Evolutionary conservation across 2,329 filamentous ascomycete species (phyloP), one percentile per base, ranked within the genome.

Genomic region (Endothia cerciana): DNA sequence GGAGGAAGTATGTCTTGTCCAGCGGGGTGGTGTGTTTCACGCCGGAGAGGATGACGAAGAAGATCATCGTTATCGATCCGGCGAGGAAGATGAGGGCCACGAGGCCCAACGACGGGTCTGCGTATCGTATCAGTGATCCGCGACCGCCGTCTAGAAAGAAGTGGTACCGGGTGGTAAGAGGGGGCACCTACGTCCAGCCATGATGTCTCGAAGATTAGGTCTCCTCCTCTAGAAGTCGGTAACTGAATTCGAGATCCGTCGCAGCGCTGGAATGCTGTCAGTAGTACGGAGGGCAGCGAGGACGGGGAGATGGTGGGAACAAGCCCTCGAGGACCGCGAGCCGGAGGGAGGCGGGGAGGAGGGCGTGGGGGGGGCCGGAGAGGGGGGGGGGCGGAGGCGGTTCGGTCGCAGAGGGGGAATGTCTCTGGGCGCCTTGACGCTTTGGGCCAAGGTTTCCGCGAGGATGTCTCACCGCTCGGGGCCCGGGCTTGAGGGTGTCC

Each of bases 1-100:
- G 84, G 40, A 98, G 87, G 82, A 97, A 97, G 79, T 93, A 97
- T 70, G 93, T 93, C 66, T 88, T 81, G 77, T 91, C 87, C 64
- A 96, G 81, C 1, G 86, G 86, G 7, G 80, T 74, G n/a, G 76
- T 75, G 68, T 76, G 69, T n/a, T 79, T 78, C 57, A 87, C 76
- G 66, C 81, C 87, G 22, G 83, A 79, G 47, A 90, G 82, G 72
- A 89, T 83, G 70, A 87, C 77, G 79, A 88, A 87, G 76, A 83
- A 84, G 62, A 87, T 80, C 72, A 88, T 75, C 40, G 87, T 77
- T 53, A 86, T 78, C 41, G 85, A 83, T 59, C 76, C 78, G 67
- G 77, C 82, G 70, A 86, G 77, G 71, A 88, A 78, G 70, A 85
- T 47, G 65, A 85, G 74, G 74, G 78, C 82, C 53, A 73, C 73